Percentiles rank a stretch among this genome's conserved stretches.
These are phyloP conservation scores for Penicillium glabrum DNA, from an alignment of 2,329 filamentous ascomycete species.

Conservation along the genomic window DNA sequence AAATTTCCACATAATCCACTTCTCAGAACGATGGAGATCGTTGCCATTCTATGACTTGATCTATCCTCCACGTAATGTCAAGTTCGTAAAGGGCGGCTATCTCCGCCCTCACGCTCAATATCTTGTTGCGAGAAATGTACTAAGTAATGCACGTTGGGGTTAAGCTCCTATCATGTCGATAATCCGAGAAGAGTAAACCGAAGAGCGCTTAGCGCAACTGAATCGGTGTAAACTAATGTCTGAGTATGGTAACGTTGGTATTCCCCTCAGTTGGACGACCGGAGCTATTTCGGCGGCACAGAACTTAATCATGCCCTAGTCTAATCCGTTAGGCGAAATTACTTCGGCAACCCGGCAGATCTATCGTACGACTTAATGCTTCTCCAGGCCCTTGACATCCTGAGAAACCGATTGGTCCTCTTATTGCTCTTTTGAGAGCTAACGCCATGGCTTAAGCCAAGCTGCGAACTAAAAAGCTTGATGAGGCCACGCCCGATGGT, in stretches of 20 bases:
- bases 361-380: neutral
- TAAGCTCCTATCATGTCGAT: neutral
- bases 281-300: neutral
- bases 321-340: neutral
- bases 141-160: neutral
- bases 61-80: neutral
- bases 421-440: too few relatives aligned
- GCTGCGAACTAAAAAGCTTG: neutral
- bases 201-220: neutral
- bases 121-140: neutral
- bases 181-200: neutral
- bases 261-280: neutral
- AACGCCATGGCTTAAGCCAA: neutral
- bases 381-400: neutral
- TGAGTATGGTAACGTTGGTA: neutral
- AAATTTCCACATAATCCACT: too few relatives aligned
- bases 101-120: neutral
- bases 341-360: neutral
- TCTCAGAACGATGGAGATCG: neutral
- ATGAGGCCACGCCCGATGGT: neutral
- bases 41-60: neutral
- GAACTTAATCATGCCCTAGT: neutral
- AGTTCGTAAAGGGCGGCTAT: neutral
- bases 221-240: neutral
- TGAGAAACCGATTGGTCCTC: neutral